phyloP scores from a whole-genome alignment of 345 rosid species.

The Fremontodendron californicum region DNA sequence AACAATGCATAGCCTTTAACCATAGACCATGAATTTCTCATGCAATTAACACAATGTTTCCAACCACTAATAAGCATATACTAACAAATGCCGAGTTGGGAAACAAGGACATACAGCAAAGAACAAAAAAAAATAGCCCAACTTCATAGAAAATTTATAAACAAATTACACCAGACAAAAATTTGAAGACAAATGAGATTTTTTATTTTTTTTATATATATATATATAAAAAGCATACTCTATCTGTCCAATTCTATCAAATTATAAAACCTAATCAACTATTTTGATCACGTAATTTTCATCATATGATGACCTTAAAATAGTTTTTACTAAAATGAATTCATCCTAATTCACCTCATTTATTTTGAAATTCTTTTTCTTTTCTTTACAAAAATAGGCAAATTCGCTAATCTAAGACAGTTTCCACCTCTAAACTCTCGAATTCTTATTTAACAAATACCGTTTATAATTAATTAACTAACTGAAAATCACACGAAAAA shows the following conservation, averaged over 20 bases:
- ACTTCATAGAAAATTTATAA: background rate
- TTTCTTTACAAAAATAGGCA: background rate
- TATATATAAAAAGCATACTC: background rate
- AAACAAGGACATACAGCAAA: background rate
- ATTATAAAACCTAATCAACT: background rate
- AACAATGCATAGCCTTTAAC: background rate
- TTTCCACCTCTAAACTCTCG: background rate
- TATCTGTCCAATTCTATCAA: background rate
- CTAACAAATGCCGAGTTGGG: background rate
- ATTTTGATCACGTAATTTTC: background rate
- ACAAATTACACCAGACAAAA: background rate
- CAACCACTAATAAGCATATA: background rate
- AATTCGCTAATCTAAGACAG: background rate
- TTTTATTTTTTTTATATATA: too few relatives aligned
- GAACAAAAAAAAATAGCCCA: too few relatives aligned
- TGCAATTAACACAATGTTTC: background rate
- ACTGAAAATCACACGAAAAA: background rate
- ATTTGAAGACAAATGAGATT: background rate
- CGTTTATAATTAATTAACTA: background rate
- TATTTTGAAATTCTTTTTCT: background rate
- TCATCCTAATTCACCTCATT: background rate
- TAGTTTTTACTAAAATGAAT: background rate
- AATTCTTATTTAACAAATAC: background rate
- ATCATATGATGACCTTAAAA: conserved; percentile 6
- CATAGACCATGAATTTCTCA: background rate